Evolutionary conservation across 495 filamentous ascomycete species (phyloP), one percentile per base, ranked within the genome.

Genomic region (Penicillium cataractarum): DNA sequence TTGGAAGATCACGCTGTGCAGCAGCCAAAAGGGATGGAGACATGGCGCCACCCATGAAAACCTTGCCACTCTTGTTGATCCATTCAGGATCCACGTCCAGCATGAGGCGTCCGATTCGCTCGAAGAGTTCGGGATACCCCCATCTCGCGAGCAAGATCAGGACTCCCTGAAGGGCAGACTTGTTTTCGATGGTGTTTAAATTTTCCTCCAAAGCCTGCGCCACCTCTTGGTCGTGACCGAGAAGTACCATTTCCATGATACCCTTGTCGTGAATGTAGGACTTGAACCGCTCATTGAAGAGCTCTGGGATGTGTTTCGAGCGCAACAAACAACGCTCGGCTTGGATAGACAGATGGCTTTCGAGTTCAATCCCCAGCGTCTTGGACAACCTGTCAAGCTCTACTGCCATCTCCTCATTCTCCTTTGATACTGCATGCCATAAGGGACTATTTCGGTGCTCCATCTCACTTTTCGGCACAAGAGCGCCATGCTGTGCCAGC

Each of bases 1-100:
- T 83, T 0, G 81, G 77, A 2, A 76, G 61, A 0, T 64, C 57
- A 22, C 75, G 68, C 22, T 67, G 51, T 8, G 64, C 68, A 19
- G 75, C 74, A n/a, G 55, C 58, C 7, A 78, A 60, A 17, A 82
- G 64, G 37, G 64, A 68, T 0, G 74, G 73, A 3, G 33, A 52
- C 19, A 73, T 44, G 0, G 52, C 35, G 3, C 35, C 44, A 6
- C 51, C 42, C 5, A 58, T n/a, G 6, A 60, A 26, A 2, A 7
- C 0, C 4, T 51, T 35, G 26, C 24, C 26, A 7, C 39, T 37
- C 6, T 33, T 51, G 17, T 72, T 65, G 31, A 72, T 59, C 69
- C 69, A 71, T n/a, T 55, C 24, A 10, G 10, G 21, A 5, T 39
- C 35, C 9, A 39, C 13, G 8, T 32, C 51, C 2, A 48, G 10